phyloP scores from a whole-genome alignment of 768 basidiomycete genomes.

The Coprinopsis sp. region DNA sequence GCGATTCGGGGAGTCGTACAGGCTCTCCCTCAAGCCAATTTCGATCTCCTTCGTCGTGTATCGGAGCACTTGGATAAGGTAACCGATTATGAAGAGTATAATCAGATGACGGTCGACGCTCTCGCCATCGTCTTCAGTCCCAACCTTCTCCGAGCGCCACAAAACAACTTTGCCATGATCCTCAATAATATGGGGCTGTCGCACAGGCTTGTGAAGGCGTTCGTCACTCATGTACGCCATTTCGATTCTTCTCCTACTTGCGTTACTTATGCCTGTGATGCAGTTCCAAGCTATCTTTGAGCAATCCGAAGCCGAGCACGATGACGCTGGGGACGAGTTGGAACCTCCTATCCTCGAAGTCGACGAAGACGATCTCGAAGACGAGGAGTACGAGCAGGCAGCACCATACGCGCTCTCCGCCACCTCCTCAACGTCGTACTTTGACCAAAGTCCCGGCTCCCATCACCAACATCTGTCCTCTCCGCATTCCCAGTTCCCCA shows the following conservation, averaged over 20 bases:
- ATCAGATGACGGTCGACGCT: conserved; percentile 86
- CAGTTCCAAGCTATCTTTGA: conserved; percentile 72
- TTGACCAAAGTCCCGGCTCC: too few relatives aligned
- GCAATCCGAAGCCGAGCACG: conserved; percentile 12
- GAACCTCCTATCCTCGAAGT: conserved; percentile 10
- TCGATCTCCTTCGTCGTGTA: conserved; percentile 74
- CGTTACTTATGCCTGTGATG: conserved; percentile 7
- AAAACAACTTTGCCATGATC: conserved; percentile 74
- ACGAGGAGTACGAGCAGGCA: neutral
- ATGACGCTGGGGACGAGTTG: conserved; percentile 9
- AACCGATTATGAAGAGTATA: conserved; percentile 84
- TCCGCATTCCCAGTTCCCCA: too few relatives aligned
- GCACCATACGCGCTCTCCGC: neutral
- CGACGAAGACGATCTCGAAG: conserved; percentile 4
- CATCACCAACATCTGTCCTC: too few relatives aligned
- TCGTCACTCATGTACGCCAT: conserved; percentile 68
- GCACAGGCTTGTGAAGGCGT: conserved; percentile 68
- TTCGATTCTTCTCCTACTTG: neutral
- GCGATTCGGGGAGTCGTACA: conserved; percentile 67
- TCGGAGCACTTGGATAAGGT: conserved; percentile 87
- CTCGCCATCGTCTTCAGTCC: conserved; percentile 85
- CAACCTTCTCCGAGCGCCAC: conserved; percentile 70
- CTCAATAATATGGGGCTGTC: conserved; percentile 77
- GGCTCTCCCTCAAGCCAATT: conserved; percentile 64
- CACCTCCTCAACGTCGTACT: too few relatives aligned